phyloP scores from a whole-genome alignment of 192 early-diverging fungal genomes.

The Physocladia obscura region DNA sequence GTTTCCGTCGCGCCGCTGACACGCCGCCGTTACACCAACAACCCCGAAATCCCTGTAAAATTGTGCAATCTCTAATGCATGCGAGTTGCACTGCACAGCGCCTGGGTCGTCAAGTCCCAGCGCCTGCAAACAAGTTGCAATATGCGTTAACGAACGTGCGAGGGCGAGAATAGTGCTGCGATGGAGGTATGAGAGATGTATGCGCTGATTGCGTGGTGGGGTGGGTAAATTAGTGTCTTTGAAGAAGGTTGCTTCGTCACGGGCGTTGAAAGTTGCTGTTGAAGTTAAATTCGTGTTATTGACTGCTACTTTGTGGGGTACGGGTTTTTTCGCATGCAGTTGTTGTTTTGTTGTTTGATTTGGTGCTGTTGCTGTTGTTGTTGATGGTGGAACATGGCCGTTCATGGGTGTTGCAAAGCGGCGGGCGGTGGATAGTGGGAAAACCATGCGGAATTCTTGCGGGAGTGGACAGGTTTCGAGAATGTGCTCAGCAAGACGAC shows the following conservation, averaged over 20 bases:
- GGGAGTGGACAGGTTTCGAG: slow-evolving; percentile 50
- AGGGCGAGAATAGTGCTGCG: slow-evolving; percentile 49
- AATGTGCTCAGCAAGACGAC: slow-evolving; percentile 46
- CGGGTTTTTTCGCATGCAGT: too few species aligned
- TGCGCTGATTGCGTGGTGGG: too few species aligned
- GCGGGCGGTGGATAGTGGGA: slow-evolving; percentile 14
- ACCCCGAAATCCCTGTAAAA: slow-evolving; percentile 4
- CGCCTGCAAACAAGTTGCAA: slow-evolving; percentile 45
- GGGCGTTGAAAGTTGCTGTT: too few species aligned
- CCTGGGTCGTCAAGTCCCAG: slow-evolving; percentile 45
- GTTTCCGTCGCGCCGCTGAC: too few species aligned
- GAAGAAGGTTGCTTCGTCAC: too few species aligned
- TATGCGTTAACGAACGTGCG: slow-evolving; percentile 48
- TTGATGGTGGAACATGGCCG: background rate
- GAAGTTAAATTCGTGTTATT: too few species aligned
- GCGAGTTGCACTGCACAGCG: slow-evolving; percentile 35
- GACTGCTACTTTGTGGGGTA: too few species aligned
- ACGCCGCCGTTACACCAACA: background rate
- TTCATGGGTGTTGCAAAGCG: slow-evolving; percentile 23
- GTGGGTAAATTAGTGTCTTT: too few species aligned
- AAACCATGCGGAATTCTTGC: slow-evolving; percentile 28
- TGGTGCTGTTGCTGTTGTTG: too few species aligned
- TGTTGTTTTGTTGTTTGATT: too few species aligned
- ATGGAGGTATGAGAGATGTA: slow-evolving; percentile 54
- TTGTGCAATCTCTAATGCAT: slow-evolving; percentile 16